Evolutionary conservation across 2,329 filamentous ascomycete genomes (phyloP).

Genomic region (Diatrype stigma): DNA sequence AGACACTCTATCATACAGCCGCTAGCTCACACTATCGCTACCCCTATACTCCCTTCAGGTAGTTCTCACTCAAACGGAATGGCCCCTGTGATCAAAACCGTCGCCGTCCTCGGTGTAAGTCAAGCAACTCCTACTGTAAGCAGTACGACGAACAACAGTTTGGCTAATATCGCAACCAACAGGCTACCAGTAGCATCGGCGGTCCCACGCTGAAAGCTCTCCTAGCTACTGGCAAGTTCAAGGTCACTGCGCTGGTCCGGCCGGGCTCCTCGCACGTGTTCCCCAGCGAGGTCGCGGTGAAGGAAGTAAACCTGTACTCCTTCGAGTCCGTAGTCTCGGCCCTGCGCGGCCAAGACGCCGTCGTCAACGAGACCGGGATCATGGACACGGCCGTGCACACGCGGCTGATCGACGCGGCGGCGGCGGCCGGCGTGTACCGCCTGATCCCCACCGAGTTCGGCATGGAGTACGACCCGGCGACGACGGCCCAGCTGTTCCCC

Average conservation of each 20-base stretch:
- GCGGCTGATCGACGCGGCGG: neutral
- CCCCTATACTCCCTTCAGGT: no score
- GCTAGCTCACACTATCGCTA: no score
- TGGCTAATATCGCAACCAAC: no score
- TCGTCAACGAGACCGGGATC: slow-evolving; percentile 1
- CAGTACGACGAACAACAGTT: no score
- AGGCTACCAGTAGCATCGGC: slow-evolving; percentile 4
- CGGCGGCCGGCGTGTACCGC: slow-evolving; percentile 6
- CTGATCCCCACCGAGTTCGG: slow-evolving; percentile 26
- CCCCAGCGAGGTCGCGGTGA: slow-evolving; percentile 1
- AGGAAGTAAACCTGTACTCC: neutral
- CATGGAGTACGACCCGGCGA: slow-evolving; percentile 3
- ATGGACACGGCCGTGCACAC: neutral
- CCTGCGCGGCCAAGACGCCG: slow-evolving; percentile 1
- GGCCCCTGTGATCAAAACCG: slow-evolving; percentile 1
- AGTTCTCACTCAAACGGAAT: neutral
- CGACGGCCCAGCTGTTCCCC: slow-evolving; percentile 1
- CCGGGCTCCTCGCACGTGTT: slow-evolving; percentile 1
- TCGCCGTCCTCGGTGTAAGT: slow-evolving; percentile 4
- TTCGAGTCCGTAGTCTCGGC: neutral
- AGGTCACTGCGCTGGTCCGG: slow-evolving; percentile 2
- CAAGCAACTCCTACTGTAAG: neutral
- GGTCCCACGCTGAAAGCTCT: slow-evolving; percentile 2
- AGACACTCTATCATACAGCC: no score
- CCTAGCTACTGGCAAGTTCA: slow-evolving; percentile 1